phyloP scores from a whole-genome alignment of 768 basidiomycete species.

The Phylloporus arenicola region DNA sequence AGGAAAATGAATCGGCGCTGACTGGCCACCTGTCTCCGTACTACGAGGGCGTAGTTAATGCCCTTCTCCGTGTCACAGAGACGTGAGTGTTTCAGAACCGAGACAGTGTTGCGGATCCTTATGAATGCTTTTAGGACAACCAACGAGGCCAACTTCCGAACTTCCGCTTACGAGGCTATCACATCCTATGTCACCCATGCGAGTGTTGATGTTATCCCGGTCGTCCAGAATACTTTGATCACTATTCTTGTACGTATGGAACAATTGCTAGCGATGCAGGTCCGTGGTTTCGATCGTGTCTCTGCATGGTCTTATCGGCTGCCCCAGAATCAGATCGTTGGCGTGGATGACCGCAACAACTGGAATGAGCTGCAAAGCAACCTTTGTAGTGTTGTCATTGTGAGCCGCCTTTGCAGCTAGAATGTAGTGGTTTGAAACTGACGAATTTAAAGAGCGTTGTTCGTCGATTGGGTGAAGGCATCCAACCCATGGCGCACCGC shows the following conservation, averaged over 20 bases:
- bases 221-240: constrained; percentile 77
- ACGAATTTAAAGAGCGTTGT: constrained; percentile 62
- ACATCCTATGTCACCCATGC: constrained; percentile 81
- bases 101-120: constrained; percentile 6
- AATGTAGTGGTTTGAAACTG: not conserved
- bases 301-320: not conserved
- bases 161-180: constrained; percentile 94
- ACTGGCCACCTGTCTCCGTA: constrained; percentile 78
- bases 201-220: constrained; percentile 68
- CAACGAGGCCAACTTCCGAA: constrained; percentile 91
- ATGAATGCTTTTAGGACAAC: constrained; percentile 43
- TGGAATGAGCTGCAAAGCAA: constrained; percentile 99
- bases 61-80: constrained; percentile 82
- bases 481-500: constrained; percentile 85
- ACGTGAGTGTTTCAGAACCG: constrained; percentile 45
- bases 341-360: constrained; percentile 93
- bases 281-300: constrained; percentile 29
- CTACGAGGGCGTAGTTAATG: constrained; percentile 81
- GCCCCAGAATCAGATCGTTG: constrained; percentile 82
- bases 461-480: constrained; percentile 75
- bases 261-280: constrained; percentile 77
- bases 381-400: constrained; percentile 85
- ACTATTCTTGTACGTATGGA: constrained; percentile 89
- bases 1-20: constrained; percentile 47
- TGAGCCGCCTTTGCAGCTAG: constrained; percentile 34